Evolutionary conservation across 371 early-diverging fungal species (phyloP).

Genomic region (Chytridium lagenaria): DNA sequence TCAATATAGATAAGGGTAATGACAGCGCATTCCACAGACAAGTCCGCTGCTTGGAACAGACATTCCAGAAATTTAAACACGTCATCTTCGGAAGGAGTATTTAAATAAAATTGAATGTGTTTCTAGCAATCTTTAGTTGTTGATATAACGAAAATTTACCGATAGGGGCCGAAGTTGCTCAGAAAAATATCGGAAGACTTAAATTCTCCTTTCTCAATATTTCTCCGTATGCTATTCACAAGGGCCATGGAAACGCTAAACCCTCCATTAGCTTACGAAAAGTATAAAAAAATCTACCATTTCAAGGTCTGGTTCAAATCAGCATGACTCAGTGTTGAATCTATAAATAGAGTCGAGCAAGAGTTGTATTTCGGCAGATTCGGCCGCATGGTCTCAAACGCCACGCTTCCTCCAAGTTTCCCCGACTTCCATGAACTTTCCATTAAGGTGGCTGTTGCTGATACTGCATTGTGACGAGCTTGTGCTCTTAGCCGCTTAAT

Average conservation of each 20-base stretch:
- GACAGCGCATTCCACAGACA: constrained; percentile 73
- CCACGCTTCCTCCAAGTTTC: not conserved
- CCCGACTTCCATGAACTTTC: not conserved
- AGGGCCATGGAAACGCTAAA: constrained; percentile 40
- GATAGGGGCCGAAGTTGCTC: constrained; percentile 53
- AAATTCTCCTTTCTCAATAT: constrained; percentile 24
- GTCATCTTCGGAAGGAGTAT: constrained; percentile 47
- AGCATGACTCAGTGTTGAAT: constrained; percentile 50
- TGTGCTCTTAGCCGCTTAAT: not conserved
- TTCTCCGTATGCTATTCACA: constrained; percentile 37
- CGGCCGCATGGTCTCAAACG: not conserved
- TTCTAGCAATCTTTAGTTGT: constrained; percentile 29
- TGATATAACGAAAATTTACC: constrained; percentile 25
- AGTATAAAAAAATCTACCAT: constrained; percentile 38
- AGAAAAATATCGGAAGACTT: constrained; percentile 48
- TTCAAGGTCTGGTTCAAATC: constrained; percentile 51
- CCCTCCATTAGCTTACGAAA: no score
- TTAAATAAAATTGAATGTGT: constrained; percentile 52
- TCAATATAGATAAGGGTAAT: constrained; percentile 76
- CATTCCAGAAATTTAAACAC: constrained; percentile 56
- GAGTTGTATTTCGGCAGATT: constrained; percentile 51
- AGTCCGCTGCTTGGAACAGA: constrained; percentile 60
- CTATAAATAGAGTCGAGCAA: constrained; percentile 56
- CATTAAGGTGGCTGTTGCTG: not conserved
- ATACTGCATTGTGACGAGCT: not conserved